phyloP scores from a whole-genome alignment of 2,329 filamentous ascomycete genomes.

The Curvularia verruculosa region DNA sequence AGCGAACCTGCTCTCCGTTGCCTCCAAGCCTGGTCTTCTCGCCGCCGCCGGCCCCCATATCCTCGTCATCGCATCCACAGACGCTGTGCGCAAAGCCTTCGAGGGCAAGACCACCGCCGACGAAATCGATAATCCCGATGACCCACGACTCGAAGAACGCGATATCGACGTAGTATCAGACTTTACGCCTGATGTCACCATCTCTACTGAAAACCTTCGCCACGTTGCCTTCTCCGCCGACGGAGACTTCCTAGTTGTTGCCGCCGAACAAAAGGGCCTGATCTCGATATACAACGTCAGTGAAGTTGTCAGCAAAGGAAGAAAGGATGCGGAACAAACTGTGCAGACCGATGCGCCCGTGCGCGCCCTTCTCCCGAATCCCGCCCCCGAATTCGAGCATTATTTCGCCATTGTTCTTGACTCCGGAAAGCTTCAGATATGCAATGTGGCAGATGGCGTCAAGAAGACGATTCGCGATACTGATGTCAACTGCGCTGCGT shows the following conservation, averaged over 20 bases:
- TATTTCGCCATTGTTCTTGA: slow-evolving; percentile 81
- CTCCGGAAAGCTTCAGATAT: slow-evolving; percentile 81
- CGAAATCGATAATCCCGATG: slow-evolving; percentile 10
- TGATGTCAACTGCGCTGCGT: slow-evolving; percentile 82
- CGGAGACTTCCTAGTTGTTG: slow-evolving; percentile 81
- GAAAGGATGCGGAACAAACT: slow-evolving; percentile 71
- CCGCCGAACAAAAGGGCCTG: slow-evolving; percentile 79
- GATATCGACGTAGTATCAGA: slow-evolving; percentile 69
- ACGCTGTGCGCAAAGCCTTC: slow-evolving; percentile 78
- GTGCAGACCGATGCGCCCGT: slow-evolving; percentile 76
- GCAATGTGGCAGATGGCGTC: slow-evolving; percentile 71
- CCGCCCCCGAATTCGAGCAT: slow-evolving; percentile 72
- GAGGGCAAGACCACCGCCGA: slow-evolving; percentile 49
- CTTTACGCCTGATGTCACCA: slow-evolving; percentile 75
- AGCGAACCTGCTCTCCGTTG: slow-evolving; percentile 82
- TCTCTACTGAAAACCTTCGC: slow-evolving; percentile 78
- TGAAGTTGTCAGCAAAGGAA: slow-evolving; percentile 66
- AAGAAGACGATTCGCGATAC: slow-evolving; percentile 65
- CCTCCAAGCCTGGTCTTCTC: slow-evolving; percentile 77
- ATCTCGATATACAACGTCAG: slow-evolving; percentile 79
- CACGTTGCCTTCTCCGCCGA: slow-evolving; percentile 92
- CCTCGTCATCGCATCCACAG: slow-evolving; percentile 77
- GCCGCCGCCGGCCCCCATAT: slow-evolving; percentile 85
- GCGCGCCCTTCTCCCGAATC: slow-evolving; percentile 79
- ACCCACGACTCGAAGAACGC: slow-evolving; percentile 28